Evolutionary conservation across 441 rosid species (phyloP).

Genomic region (Geranium incanum): DNA sequence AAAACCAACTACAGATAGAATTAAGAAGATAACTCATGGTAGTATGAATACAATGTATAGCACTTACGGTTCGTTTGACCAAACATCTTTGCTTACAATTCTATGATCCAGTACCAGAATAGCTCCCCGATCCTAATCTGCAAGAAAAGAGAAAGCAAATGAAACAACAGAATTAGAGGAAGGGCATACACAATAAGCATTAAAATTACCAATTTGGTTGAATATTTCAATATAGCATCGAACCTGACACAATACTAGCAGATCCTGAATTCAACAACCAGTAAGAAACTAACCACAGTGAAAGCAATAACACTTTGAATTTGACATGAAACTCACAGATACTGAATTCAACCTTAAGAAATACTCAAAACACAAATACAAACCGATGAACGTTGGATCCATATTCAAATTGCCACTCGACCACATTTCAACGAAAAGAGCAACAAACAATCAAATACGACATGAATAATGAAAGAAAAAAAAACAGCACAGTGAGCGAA

Average conservation of each 20-base stretch:
- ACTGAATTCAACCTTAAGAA: not conserved
- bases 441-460: not conserved
- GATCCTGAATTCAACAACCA: not conserved
- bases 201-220: not conserved
- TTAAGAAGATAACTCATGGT: not conserved
- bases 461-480: not conserved
- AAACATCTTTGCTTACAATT: constrained; percentile 43
- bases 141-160: constrained; percentile 9
- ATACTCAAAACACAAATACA: not conserved
- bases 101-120: constrained; percentile 11
- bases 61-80: constrained; percentile 52
- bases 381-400: not conserved
- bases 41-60: not conserved
- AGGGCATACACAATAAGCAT: not conserved
- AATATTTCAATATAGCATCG: not conserved
- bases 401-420: not conserved
- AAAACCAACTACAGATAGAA: not conserved
- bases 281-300: not conserved
- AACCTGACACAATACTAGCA: not conserved
- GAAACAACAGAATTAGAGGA: not conserved
- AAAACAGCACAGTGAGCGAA: not conserved
- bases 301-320: too few species aligned
- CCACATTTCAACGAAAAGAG: not conserved
- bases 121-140: constrained; percentile 20
- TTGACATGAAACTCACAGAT: not conserved